Conservation (phyloP, 1,284 basidiomycete genomes). For the Cutaneotrichosporon spelunceum region DNA sequence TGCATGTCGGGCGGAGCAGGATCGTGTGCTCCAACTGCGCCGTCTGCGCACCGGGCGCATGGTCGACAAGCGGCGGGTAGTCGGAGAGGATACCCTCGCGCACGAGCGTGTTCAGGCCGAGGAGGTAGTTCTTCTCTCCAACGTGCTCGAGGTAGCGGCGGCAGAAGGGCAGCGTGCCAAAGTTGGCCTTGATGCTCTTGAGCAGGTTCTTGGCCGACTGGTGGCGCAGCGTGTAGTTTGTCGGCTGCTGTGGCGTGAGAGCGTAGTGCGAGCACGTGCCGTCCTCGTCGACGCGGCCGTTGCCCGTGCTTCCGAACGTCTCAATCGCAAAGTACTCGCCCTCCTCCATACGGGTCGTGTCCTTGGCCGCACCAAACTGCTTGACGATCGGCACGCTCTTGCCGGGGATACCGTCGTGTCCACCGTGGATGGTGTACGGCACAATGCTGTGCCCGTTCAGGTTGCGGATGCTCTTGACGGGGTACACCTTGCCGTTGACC, state of each 20-base stretch:
- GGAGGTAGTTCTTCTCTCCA: conserved; percentile 92
- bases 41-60: conserved; percentile 68
- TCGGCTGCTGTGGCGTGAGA: conserved; percentile 36
- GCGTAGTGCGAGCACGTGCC: conserved; percentile 96
- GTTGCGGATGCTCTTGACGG: conserved; percentile 86
- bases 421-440: conserved; percentile 81
- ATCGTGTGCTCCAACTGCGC: conserved; percentile 97
- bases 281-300: conserved; percentile 85
- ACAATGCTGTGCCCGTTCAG: conserved; percentile 88
- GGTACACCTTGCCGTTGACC: conserved; percentile 75
- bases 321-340: conserved; percentile 99
- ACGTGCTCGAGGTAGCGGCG: conserved; percentile 86
- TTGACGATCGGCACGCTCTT: conserved; percentile 90
- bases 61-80: conserved; percentile 90
- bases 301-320: conserved; percentile 96
- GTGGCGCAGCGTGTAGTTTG: conserved; percentile 55
- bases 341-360: conserved; percentile 97
- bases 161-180: conserved; percentile 94
- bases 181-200: conserved; percentile 85
- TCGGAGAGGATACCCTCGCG: conserved; percentile 81
- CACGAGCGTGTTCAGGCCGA: conserved; percentile 88
- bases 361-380: conserved; percentile 59
- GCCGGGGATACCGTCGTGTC: conserved; percentile 50
- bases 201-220: conserved; percentile 81
- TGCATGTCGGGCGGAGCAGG: conserved; percentile 80